phyloP scores from a whole-genome alignment of 1,284 basidiomycete genomes.

The Tylopilus sp. region DNA sequence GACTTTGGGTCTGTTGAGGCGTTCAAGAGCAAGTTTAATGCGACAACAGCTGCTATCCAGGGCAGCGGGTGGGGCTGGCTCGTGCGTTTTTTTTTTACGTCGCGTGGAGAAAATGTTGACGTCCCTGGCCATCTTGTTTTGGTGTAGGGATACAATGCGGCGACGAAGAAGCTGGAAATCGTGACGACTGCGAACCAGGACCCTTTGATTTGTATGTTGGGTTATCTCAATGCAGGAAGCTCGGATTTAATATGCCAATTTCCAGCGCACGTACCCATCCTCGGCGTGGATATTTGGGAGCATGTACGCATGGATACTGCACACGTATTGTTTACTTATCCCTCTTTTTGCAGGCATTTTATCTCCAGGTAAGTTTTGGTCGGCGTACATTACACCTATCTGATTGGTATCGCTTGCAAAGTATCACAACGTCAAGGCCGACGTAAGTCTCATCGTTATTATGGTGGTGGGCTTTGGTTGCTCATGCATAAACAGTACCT shows the following conservation, averaged over 20 bases:
- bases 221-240: background rate
- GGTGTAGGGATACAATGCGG: slow-evolving; percentile 76
- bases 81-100: slow-evolving; percentile 51
- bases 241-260: slow-evolving; percentile 16
- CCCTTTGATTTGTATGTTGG: slow-evolving; percentile 79
- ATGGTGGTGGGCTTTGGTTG: background rate
- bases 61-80: slow-evolving; percentile 99
- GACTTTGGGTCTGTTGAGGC: slow-evolving; percentile 90
- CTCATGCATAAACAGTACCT: slow-evolving; percentile 71
- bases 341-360: slow-evolving; percentile 67
- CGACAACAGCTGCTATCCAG: slow-evolving; percentile 93
- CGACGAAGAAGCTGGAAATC: slow-evolving; percentile 85
- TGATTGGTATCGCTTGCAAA: slow-evolving; percentile 50
- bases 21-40: slow-evolving; percentile 88
- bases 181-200: slow-evolving; percentile 98
- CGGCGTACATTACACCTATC: background rate
- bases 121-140: background rate
- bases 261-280: slow-evolving; percentile 85
- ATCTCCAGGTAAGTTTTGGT: slow-evolving; percentile 65
- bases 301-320: slow-evolving; percentile 65
- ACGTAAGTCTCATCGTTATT: slow-evolving; percentile 66
- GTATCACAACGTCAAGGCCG: slow-evolving; percentile 93
- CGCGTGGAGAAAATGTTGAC: background rate
- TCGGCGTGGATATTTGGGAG: slow-evolving; percentile 98
- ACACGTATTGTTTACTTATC: slow-evolving; percentile 19